Evolutionary conservation across 2,329 filamentous ascomycete genomes (phyloP), one percentile per base, ranked within the genome.

Genomic region (Colletotrichum lini): DNA sequence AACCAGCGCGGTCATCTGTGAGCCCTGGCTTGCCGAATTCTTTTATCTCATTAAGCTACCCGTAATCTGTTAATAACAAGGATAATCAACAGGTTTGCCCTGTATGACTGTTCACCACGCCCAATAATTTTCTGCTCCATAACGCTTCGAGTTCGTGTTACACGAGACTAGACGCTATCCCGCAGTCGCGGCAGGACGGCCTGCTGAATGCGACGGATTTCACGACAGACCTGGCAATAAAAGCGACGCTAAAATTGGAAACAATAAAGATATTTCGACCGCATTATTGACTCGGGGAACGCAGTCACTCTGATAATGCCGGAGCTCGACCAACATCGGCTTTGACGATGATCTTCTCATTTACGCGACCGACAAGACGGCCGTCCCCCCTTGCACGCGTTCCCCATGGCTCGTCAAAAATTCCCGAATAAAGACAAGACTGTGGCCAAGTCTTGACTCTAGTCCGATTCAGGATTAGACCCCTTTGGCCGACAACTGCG

Each of bases 401-500:
- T 66, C 60, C 58, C 59, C 42, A 65, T 38, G 38, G 38, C 62
- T 74, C 73, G 73, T 70, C 65, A 74, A 74, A 73, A 70, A 70
- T 73, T 73, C 59, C 73, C 73, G 59, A 63, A 74, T 62, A 58
- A 44, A 73, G 74, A 45, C 56, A 72, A 72, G 73, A 75, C 88
- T 87, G 42, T 61, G 30, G 40, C 35, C 57, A 47, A 54, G 15
- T 50, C 35, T 44, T 40, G 44, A 56, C 18, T 30, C 72, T 63
- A 74, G 61, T 65, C 52, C 57, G 15, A n/a, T 65, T 73, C 52
- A 21, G 58, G 73, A 60, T 49, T 73, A 74, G 71, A 12, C 52
- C 21, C 50, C 18, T 40, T 21, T 67, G 40, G 47, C 65, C 45
- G 53, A 53, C 45, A 18, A 16, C 12, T 35, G 47, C 53, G 5